Evolutionary conservation across 306 rosid species (phyloP), one percentile per base, ranked within the genome.

Genomic region (Vigna reflexopilosa): DNA sequence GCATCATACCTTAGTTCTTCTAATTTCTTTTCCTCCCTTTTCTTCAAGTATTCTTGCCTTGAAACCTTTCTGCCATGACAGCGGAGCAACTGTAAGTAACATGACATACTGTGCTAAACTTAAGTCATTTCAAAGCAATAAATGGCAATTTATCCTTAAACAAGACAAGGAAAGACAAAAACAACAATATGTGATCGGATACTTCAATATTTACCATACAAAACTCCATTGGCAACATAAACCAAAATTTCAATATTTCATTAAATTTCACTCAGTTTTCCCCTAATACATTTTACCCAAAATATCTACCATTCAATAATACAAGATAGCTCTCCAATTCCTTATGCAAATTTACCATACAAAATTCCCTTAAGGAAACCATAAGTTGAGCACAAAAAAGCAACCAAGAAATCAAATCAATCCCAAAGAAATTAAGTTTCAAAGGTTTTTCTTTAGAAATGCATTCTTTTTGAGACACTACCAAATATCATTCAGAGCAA

Each of bases 21-120:
- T 61, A 95, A 66, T 80, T 95, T 95, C 89, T 95, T 91, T 77
- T 87, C 89, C 88, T 93, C 94, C 83, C 99, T 91, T 86, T 95
- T 95, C 86, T 91, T 95, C 56, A 93, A 81, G 79, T 95, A 95
- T 74, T 93, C 99, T 77, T 86, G 96, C 81, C 98, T 88, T 78
- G 99, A 93, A 81, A 87, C 83, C 83, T 86, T 85, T 86, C 97
- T 95, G 93, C 57, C 77, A 48, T 63, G 52, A 63, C 74, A 19
- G 13, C 19, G 49, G 50, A 2, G 34, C 30, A 40, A 59, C 22
- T 17, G 32, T 77, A 62, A 75, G 75, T 75, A 58, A 76, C 58
- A 73, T 20, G 54, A 70, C 73, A 83, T 71, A 57, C 20, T 51
- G 55, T 79, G 49, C 51, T 68, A 44, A 75, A 67, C 68, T 59